Evolutionary conservation across 805 yeast genomes (phyloP), one percentile per base, ranked within the genome.

Genomic region (Debaryomyces hansenii): DNA sequence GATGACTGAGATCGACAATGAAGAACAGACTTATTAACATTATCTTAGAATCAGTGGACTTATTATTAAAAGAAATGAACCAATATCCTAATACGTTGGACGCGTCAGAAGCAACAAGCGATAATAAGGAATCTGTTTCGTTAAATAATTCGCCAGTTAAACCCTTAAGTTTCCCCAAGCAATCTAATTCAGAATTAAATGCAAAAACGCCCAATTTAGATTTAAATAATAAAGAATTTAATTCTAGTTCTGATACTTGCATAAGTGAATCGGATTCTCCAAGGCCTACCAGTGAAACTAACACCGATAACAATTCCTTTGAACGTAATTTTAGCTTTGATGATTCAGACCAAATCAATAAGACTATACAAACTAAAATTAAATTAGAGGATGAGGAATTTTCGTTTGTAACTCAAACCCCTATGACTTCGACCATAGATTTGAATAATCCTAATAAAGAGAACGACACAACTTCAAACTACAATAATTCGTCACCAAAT

Each of bases 221-320:
- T 11, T n/a, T 14, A 14, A 31, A 31, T 14, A 21, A 39, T 34
- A 60, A 59, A 40, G 75, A 69, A 39, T 63, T 63, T 45, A 69
- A 66, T 50, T 72, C 77, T 5, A 62, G 70, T 42, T 66, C 75
- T 4, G 78, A 72, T 42, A 72, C 78, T 7, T 72, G 61, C 39
- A 68, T 67, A 15, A 69, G 74, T 49, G 74, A 70, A 20, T 37
- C 34, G n/a, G 51, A 41, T 18, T 41, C 35, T 2, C 35, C 49
- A 3, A 32, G 16, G 15, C 39, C 18, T 6, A 36, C 29, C 10
- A 20, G 20, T 7, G 40, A 28, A 16, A 21, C 11, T 6, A 24
- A 24, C 4, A 24, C 27, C 10, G 29, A 37, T 16, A 31, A 36
- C 29, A 27, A 42, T 31, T 50, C 58, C 3, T 53, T 60, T 44